These are phyloP conservation scores for Trapa bicornis DNA, from an alignment of 345 rosid species.

Conservation along the genomic window DNA sequence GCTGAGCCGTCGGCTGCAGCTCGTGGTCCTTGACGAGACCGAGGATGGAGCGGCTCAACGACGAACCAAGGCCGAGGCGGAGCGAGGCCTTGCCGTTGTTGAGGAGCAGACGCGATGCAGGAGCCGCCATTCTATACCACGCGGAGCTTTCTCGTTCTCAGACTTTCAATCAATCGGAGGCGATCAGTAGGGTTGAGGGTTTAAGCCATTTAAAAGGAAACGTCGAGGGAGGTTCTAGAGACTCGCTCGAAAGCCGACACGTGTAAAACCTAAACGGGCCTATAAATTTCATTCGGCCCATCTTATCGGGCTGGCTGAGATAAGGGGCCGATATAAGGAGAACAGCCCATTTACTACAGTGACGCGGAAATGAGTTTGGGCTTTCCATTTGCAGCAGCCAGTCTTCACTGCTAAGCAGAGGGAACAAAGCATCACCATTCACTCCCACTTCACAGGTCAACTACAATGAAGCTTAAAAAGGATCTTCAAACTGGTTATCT, in stretches of 20 bases:
- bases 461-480: too few relatives aligned
- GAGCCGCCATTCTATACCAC: conserved; percentile 3
- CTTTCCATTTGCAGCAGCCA: neutral
- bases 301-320: too few relatives aligned
- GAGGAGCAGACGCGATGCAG: neutral
- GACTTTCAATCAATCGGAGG: too few relatives aligned
- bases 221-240: neutral
- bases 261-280: neutral
- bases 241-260: neutral
- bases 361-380: neutral
- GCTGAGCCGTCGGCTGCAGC: neutral
- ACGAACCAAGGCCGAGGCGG: conserved; percentile 2
- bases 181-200: neutral
- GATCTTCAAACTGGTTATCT: too few relatives aligned
- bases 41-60: neutral
- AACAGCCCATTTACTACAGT: too few relatives aligned
- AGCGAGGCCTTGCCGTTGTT: neutral
- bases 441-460: too few relatives aligned
- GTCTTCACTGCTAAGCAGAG: neutral
- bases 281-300: neutral
- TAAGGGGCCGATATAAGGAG: too few relatives aligned
- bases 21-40: neutral
- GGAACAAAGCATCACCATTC: neutral
- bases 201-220: neutral
- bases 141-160: neutral